A percentile compares a stretch with the other conserved stretches of the same genome.
Conservation (phyloP, 2,329 filamentous ascomycete species). For the Talaromyces islandicus region DNA sequence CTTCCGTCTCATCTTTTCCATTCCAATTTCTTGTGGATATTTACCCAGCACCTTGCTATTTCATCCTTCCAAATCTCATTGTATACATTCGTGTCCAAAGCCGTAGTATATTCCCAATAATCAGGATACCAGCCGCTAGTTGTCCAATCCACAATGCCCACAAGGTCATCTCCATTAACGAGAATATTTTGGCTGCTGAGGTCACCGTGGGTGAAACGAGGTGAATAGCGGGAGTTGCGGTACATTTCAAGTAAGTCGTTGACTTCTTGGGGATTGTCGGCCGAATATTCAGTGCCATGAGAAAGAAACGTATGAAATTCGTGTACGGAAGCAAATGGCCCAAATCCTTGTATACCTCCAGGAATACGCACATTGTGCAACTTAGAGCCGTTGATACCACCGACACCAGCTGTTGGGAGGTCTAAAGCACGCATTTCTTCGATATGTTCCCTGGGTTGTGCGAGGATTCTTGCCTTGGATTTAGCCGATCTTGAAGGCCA, state of each 20-base stretch:
- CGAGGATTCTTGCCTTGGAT: not conserved
- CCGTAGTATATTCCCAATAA: constrained; percentile 1
- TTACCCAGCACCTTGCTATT: not conserved
- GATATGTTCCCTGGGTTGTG: not conserved
- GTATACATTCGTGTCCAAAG: constrained; percentile 20
- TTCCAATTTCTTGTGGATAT: not conserved
- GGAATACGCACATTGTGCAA: not conserved
- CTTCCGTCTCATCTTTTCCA: not conserved
- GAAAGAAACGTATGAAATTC: not conserved
- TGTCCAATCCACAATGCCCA: not conserved
- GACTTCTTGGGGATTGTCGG: not conserved
- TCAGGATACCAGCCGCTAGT: not conserved
- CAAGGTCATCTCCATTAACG: not conserved
- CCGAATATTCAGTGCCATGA: not conserved
- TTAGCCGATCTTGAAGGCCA: not conserved
- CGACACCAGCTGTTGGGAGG: not conserved
- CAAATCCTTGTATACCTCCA: not conserved
- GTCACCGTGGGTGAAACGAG: not conserved
- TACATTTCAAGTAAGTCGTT: not conserved
- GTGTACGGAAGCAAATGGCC: not conserved
- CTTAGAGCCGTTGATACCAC: not conserved
- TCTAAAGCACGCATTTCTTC: not conserved
- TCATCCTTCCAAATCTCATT: not conserved
- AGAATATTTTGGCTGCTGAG: not conserved
- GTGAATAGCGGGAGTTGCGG: not conserved